Evolutionary conservation across 2,329 filamentous ascomycete species (phyloP).

Genomic region (Zasmidium angulare): DNA sequence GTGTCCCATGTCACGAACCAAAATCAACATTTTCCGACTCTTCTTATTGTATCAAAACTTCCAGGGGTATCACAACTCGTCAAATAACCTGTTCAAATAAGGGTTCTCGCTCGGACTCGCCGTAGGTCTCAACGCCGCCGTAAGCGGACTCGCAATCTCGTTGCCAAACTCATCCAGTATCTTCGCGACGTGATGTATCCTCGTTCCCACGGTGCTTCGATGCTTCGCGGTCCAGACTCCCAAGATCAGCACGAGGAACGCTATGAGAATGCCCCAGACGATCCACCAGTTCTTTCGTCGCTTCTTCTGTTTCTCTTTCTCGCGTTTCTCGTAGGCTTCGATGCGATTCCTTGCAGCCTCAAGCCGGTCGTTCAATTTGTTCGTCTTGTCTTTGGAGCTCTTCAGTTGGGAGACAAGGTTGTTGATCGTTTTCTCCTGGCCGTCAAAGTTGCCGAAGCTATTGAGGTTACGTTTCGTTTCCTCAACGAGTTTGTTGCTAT

Average conservation of each 20-base stretch:
- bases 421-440: constrained; percentile 64
- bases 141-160: constrained; percentile 20
- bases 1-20: not conserved
- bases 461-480: constrained; percentile 64
- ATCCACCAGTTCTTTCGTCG: constrained; percentile 39
- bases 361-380: constrained; percentile 61
- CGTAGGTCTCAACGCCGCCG: constrained; percentile 18
- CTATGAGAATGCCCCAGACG: constrained; percentile 27
- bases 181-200: constrained; percentile 19
- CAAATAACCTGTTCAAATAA: constrained; percentile 31
- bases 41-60: not conserved
- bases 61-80: constrained; percentile 23
- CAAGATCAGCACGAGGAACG: constrained; percentile 25
- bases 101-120: constrained; percentile 28
- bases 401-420: constrained; percentile 62
- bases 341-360: constrained; percentile 64
- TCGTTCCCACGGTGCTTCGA: constrained; percentile 22
- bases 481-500: constrained; percentile 58
- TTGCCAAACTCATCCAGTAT: constrained; percentile 21
- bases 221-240: constrained; percentile 29
- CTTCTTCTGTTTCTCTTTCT: constrained; percentile 67
- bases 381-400: constrained; percentile 59
- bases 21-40: not conserved
- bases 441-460: constrained; percentile 61
- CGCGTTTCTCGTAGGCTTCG: constrained; percentile 66